Evolutionary conservation across 192 early-diverging fungal species (phyloP).

Genomic region (Linnemannia exigua): DNA sequence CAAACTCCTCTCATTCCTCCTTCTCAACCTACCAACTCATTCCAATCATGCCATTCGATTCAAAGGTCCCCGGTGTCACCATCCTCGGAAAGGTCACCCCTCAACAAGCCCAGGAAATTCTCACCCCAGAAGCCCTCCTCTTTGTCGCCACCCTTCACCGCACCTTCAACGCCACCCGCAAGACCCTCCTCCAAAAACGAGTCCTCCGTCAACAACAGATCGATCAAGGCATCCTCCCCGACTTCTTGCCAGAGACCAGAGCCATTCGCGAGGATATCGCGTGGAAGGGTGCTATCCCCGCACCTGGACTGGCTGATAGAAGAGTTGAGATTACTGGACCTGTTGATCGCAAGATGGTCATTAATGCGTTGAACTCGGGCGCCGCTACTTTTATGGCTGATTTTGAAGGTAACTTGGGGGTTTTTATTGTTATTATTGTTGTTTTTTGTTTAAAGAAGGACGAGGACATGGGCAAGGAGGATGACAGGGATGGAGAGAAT

Average conservation of each 20-base stretch:
- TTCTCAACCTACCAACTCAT: background rate
- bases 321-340: constrained; percentile 99
- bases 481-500: background rate
- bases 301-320: constrained; percentile 92
- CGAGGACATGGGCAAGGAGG: background rate
- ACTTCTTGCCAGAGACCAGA: constrained; percentile 95
- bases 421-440: background rate
- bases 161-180: constrained; percentile 91
- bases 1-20: background rate
- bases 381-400: constrained; percentile 98
- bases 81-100: constrained; percentile 77
- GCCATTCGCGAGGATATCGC: constrained; percentile 91
- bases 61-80: constrained; percentile 77
- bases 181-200: constrained; percentile 87
- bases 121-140: constrained; percentile 83
- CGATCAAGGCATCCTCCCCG: constrained; percentile 87
- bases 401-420: constrained; percentile 83
- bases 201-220: constrained; percentile 84
- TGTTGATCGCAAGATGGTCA: constrained; percentile 99
- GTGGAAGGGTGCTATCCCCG: constrained; percentile 94
- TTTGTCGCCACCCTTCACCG: constrained; percentile 94
- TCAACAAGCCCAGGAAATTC: constrained; percentile 77
- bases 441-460: background rate
- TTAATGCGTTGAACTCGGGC: constrained; percentile 97
- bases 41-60: constrained; percentile 37